Percentiles rank a stretch among this genome's conserved stretches.
These are phyloP conservation scores for Hansenula anomala DNA, from an alignment of 1,139 yeast genomes.

Conservation along the genomic window DNA sequence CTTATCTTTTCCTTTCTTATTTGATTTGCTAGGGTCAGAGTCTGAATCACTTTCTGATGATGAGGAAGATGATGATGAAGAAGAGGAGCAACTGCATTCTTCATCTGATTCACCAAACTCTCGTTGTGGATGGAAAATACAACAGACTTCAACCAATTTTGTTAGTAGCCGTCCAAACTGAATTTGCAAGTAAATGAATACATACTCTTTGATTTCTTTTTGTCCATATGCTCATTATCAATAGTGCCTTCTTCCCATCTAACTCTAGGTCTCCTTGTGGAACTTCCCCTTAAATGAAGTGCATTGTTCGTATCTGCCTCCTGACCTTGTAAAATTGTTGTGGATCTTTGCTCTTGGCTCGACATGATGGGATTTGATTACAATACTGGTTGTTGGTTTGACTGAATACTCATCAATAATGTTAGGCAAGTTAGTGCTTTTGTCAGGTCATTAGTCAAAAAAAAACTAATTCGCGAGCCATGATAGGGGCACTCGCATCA, in stretches of 20 bases:
- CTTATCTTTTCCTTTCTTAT: conserved; percentile 8
- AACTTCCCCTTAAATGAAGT: background rate
- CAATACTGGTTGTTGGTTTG: too few species aligned
- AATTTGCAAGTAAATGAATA: conserved; percentile 10
- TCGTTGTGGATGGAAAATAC: conserved; percentile 84
- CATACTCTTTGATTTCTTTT: conserved; percentile 73
- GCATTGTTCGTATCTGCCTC: background rate
- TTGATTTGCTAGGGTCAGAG: conserved; percentile 11
- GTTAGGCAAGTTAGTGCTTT: too few species aligned
- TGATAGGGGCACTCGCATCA: too few species aligned
- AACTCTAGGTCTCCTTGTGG: conserved; percentile 43
- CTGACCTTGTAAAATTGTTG: background rate
- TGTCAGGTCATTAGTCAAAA: too few species aligned
- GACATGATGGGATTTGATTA: background rate
- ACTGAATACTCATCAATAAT: too few species aligned
- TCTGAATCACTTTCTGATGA: conserved; percentile 24
- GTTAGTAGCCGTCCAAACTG: too few species aligned
- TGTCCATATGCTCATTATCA: conserved; percentile 84
- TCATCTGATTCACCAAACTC: conserved; percentile 59
- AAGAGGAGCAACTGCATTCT: conserved; percentile 31
- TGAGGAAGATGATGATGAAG: conserved; percentile 19
- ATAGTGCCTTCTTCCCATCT: conserved; percentile 83
- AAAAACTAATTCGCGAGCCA: too few species aligned
- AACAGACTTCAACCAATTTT: conserved; percentile 60
- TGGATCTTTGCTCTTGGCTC: background rate